phyloP scores from a whole-genome alignment of 805 yeast genomes.

The Lachancea quebecensis region DNA sequence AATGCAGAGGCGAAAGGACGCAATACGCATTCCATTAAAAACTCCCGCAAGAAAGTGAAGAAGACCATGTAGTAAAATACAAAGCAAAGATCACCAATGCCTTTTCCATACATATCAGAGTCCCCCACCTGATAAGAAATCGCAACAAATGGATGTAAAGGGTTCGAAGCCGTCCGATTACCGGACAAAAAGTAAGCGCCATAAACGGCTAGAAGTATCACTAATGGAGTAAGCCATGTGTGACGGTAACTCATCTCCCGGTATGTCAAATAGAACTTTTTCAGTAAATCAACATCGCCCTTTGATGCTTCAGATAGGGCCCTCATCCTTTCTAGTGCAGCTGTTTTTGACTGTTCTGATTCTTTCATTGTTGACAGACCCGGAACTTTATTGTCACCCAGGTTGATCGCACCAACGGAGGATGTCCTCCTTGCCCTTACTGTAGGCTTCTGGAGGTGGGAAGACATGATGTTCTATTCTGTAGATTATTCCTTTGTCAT shows the following conservation, averaged over 20 bases:
- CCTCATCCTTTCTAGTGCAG: conserved; percentile 32
- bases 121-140: conserved; percentile 59
- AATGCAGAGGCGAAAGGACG: conserved; percentile 63
- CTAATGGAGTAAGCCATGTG: conserved; percentile 68
- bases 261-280: conserved; percentile 50
- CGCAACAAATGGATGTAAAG: conserved; percentile 54
- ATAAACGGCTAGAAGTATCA: conserved; percentile 39
- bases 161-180: conserved; percentile 51
- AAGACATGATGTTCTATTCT: conserved; percentile 2
- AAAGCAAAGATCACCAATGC: conserved; percentile 72
- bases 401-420: conserved; percentile 64
- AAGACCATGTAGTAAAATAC: conserved; percentile 74
- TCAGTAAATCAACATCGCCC: conserved; percentile 47
- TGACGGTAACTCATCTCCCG: conserved; percentile 49
- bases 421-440: conserved; percentile 45
- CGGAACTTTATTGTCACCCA: conserved; percentile 67
- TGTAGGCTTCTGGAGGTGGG: conserved; percentile 4
- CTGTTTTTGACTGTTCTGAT: conserved; percentile 36
- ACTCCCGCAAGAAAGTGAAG: conserved; percentile 88
- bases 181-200: conserved; percentile 47
- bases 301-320: conserved; percentile 29
- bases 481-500: too few species aligned
- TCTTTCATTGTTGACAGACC: conserved; percentile 61
- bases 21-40: conserved; percentile 74
- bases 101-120: conserved; percentile 74